phyloP scores from a whole-genome alignment of 164 flowering plant genomes.

The Vitis amurensis region DNA sequence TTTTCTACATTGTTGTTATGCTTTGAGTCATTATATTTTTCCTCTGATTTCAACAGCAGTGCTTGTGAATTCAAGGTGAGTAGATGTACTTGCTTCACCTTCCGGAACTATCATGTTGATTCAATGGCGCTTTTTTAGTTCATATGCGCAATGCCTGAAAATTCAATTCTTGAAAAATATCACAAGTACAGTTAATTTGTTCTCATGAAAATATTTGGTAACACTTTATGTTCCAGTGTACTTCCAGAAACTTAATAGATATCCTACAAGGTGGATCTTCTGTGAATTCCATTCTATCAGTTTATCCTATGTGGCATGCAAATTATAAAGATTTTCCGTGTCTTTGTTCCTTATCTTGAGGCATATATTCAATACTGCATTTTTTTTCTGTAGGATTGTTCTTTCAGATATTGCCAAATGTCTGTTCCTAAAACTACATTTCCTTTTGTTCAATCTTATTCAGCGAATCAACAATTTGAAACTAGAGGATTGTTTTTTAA shows the following conservation, averaged over 20 bases:
- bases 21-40: neutral
- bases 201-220: neutral
- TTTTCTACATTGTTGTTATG: neutral
- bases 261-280: too few relatives aligned
- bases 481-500: neutral
- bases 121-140: neutral
- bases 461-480: neutral
- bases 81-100: neutral
- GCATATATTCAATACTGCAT: too few relatives aligned
- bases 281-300: too few relatives aligned
- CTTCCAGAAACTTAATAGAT: neutral
- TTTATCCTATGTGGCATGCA: too few relatives aligned
- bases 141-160: neutral
- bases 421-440: too few relatives aligned
- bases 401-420: too few relatives aligned
- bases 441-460: neutral
- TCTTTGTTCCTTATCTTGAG: too few relatives aligned
- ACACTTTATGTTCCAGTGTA: neutral
- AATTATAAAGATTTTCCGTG: too few relatives aligned
- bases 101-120: neutral
- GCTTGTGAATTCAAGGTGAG: neutral
- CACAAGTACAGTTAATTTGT: neutral
- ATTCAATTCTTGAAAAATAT: neutral
- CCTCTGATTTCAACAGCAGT: neutral
- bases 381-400: too few relatives aligned